A percentile compares a stretch with the other conserved stretches of the same genome.
Conservation (phyloP, 352 stramenopile genomes). For the Phytophthora syringae region DNA sequence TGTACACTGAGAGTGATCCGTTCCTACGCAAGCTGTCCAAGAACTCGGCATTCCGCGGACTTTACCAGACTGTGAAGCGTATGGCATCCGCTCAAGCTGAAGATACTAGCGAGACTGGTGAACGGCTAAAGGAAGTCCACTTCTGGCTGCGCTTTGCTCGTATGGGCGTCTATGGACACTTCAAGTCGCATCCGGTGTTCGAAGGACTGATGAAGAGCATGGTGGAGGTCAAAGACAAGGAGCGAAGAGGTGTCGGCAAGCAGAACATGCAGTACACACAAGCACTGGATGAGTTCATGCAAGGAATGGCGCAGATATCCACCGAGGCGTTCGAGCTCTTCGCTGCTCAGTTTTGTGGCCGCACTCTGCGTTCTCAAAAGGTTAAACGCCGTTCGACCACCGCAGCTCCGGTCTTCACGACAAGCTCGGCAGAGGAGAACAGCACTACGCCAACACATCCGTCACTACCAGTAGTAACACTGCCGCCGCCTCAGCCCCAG, state of each 20-base stretch:
- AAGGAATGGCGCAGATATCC: conserved; percentile 60
- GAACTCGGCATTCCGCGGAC: conserved; percentile 69
- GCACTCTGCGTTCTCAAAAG: conserved; percentile 76
- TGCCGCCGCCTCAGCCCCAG: conserved; percentile 30
- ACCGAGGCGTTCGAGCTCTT: conserved; percentile 85
- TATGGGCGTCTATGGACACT: conserved; percentile 77
- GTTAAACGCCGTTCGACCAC: conserved; percentile 56
- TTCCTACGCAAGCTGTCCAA: conserved; percentile 83
- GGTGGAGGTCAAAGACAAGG: conserved; percentile 85
- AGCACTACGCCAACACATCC: conserved; percentile 7
- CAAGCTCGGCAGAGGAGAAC: conserved; percentile 19
- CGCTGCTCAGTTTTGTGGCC: conserved; percentile 71
- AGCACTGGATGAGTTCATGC: conserved; percentile 80
- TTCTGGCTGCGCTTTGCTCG: conserved; percentile 82
- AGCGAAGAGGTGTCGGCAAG: conserved; percentile 79
- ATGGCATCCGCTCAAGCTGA: conserved; percentile 17
- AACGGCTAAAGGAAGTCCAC: conserved; percentile 45
- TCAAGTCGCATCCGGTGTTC: conserved; percentile 75
- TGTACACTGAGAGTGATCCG: conserved; percentile 81
- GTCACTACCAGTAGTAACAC: conserved; percentile 11
- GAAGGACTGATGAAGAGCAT: conserved; percentile 83
- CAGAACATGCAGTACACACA: conserved; percentile 87
- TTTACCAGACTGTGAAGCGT: conserved; percentile 70
- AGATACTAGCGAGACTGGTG: conserved; percentile 12
- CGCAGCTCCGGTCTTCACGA: conserved; percentile 1